A percentile compares a stretch with the other conserved stretches of the same genome.
Conservation (phyloP, 805 yeast genomes). For the Ogataea siamensis region DNA sequence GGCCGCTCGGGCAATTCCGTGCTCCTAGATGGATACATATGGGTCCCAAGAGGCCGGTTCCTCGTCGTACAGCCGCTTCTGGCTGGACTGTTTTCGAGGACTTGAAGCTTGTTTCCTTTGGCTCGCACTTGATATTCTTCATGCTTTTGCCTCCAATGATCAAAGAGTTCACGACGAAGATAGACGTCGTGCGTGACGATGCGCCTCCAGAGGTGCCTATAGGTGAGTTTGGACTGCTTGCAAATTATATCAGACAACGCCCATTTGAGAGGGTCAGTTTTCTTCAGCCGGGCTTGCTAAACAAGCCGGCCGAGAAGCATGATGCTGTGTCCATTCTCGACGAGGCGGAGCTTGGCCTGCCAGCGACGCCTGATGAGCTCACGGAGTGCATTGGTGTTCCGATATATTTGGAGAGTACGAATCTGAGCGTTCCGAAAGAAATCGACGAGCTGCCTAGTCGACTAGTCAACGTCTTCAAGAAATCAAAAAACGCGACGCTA, state of each 20-base stretch:
- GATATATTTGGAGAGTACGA: constrained; percentile 8
- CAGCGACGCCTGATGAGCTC: constrained; percentile 24
- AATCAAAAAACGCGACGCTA: not conserved
- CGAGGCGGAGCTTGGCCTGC: constrained; percentile 7
- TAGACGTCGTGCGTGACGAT: constrained; percentile 32
- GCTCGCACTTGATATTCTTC: constrained; percentile 33
- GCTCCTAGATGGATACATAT: constrained; percentile 15
- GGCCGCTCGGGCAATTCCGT: constrained; percentile 5
- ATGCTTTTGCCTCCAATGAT: constrained; percentile 30
- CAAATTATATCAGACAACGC: constrained; percentile 1
- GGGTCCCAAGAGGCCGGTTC: constrained; percentile 13
- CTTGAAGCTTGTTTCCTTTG: constrained; percentile 30
- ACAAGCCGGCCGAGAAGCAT: not conserved
- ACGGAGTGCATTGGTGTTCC: constrained; percentile 20
- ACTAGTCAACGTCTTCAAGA: constrained; percentile 1
- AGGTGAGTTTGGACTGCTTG: constrained; percentile 6
- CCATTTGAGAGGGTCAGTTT: constrained; percentile 4
- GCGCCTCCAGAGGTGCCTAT: constrained; percentile 18
- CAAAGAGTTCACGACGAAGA: constrained; percentile 28
- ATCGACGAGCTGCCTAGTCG: constrained; percentile 8
- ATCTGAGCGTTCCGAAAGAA: constrained; percentile 13
- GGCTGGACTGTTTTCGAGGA: constrained; percentile 31
- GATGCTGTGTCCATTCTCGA: not conserved
- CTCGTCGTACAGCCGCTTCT: constrained; percentile 4
- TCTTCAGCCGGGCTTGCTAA: constrained; percentile 2